Evolutionary conservation across 2,329 filamentous ascomycete genomes (phyloP), one percentile per base, ranked within the genome.

Genomic region (Cryphonectria parasitica): DNA sequence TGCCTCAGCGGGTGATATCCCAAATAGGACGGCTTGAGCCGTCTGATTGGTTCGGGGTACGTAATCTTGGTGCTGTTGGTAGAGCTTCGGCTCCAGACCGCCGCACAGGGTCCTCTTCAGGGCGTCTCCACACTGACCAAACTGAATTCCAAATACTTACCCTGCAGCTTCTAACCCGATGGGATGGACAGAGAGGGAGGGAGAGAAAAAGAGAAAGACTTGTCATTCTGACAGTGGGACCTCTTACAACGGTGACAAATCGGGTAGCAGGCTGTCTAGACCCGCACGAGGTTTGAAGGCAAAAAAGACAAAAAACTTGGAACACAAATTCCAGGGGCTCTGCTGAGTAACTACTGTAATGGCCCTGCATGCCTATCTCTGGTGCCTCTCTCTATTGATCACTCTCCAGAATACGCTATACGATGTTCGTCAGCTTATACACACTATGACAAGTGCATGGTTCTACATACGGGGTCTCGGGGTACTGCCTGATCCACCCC

Each of bases 111-210:
- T 34, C 34, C 11, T 3, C n/a, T 41, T 65, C 8, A 3, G 10
- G 31, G 15, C 6, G 19, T 25, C 54, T 31, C 54, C 54, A 58
- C 54, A 31, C 19, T 34, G 22, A 49, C 45, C 22, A 22, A n/a
- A n/a, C 19, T 67, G 28, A 69, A 71, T 71, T 71, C 70, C 70
- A 71, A 71, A 71, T 71, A 71, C 36, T 41, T 28, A 49, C 45
- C 8, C 43, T 69, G 54, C 36, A 39, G 4, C 54, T 25, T 58
- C 6, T 58, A 31, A 5, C 25, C 54, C 54, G 28, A 19, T 58
- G 28, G 15, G 54, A 13, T 45, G 17, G 3, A 49, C 1, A 49
- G 45, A 49, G 45, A 45, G 43, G 15, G 43, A 45, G 43, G 7
- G 17, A 45, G 36, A 10, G 10, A 39, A 10, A 39, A 11, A 11